A percentile compares a stretch with the other conserved stretches of the same genome.
Evolutionary conservation across 805 yeast genomes (phyloP).

Genomic region (Ogataea ramenticola): DNA sequence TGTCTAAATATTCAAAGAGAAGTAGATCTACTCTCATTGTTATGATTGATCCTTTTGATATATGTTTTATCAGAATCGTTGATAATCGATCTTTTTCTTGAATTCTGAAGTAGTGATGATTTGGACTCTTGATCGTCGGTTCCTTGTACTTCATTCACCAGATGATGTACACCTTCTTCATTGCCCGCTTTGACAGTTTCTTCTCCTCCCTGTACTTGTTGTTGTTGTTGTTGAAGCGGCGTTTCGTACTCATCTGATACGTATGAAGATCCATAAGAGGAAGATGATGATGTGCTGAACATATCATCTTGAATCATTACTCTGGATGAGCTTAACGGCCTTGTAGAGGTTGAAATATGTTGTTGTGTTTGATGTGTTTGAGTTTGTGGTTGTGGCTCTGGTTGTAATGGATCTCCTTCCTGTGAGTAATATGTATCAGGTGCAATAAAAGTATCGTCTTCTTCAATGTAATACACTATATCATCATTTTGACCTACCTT

Average conservation of each 20-base stretch:
- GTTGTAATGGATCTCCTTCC: background rate
- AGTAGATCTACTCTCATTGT: too few species aligned
- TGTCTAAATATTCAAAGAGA: too few species aligned
- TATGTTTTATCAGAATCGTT: background rate
- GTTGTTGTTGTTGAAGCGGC: background rate
- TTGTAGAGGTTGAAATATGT: background rate
- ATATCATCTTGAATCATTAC: background rate
- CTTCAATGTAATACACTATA: conserved; percentile 11
- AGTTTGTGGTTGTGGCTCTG: background rate
- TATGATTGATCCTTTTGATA: background rate
- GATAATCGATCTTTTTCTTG: background rate
- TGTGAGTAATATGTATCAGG: too few species aligned
- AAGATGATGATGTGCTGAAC: background rate
- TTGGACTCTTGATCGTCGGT: too few species aligned
- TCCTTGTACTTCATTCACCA: too few species aligned
- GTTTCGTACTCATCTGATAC: background rate
- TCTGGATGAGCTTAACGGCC: background rate
- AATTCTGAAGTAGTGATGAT: background rate
- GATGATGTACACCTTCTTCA: too few species aligned
- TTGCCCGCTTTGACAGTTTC: too few species aligned
- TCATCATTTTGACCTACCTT: conserved; percentile 25
- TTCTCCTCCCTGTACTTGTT: background rate
- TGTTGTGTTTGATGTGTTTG: background rate
- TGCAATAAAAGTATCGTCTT: background rate
- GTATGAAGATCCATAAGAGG: background rate